phyloP scores from a whole-genome alignment of 345 rosid genomes.

The Lumnitzera racemosa region DNA sequence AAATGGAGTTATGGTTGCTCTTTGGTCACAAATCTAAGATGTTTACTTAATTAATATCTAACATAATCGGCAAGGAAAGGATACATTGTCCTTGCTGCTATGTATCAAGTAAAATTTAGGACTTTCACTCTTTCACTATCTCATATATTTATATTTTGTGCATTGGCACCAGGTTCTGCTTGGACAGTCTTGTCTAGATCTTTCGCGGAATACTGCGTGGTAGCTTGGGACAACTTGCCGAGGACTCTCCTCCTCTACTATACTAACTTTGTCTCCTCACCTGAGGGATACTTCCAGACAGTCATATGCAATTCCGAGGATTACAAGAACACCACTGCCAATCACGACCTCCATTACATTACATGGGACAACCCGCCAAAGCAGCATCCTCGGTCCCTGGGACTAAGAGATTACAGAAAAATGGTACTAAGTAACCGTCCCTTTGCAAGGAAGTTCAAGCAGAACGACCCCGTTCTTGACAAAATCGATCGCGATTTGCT shows the following conservation, averaged over 20 bases:
- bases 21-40: neutral
- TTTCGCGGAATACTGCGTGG: constrained; percentile 65
- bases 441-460: constrained; percentile 82
- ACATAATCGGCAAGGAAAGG: no score
- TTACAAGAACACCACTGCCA: constrained; percentile 69
- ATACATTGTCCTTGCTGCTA: neutral
- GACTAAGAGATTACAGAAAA: constrained; percentile 53
- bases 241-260: constrained; percentile 85
- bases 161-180: constrained; percentile 61
- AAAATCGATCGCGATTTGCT: constrained; percentile 74
- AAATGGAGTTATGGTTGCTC: no score
- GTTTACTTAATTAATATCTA: neutral
- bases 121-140: neutral
- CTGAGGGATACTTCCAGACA: constrained; percentile 92
- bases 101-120: no score
- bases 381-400: constrained; percentile 72
- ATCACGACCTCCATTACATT: constrained; percentile 85
- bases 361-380: constrained; percentile 95
- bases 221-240: constrained; percentile 90
- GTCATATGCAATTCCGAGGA: constrained; percentile 76
- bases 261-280: constrained; percentile 81
- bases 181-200: constrained; percentile 90
- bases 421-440: constrained; percentile 73
- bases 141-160: neutral
- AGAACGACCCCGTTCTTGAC: constrained; percentile 54